Evolutionary conservation across 2,329 filamentous ascomycete species (phyloP).

Genomic region (Alternaria ethzedia): DNA sequence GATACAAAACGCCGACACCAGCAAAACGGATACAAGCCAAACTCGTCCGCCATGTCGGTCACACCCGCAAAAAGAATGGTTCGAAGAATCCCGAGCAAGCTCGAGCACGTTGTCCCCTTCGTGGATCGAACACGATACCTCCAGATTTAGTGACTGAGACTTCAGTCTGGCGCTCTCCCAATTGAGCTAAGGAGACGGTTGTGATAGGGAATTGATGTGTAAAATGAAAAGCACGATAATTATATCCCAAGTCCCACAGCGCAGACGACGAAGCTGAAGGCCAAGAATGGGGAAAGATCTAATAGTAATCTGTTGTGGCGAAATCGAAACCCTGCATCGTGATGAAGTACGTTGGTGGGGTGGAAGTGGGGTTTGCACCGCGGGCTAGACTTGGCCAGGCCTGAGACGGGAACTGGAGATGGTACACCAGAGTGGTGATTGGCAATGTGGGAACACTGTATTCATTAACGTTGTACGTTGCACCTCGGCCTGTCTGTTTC

Average conservation of each 20-base stretch:
- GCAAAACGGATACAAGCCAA: neutral
- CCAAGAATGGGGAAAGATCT: neutral
- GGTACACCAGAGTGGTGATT: neutral
- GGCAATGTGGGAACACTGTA: neutral
- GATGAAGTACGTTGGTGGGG: constrained; percentile 3
- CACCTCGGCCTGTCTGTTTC: neutral
- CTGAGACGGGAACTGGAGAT: neutral
- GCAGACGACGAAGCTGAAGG: rapidly evolving
- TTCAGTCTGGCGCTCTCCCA: constrained; percentile 29
- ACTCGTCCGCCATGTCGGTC: rapidly evolving
- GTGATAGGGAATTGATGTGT: constrained; percentile 9
- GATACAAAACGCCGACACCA: neutral
- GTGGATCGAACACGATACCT: constrained; percentile 27
- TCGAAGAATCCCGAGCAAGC: constrained; percentile 21
- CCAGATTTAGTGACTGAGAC: constrained; percentile 25
- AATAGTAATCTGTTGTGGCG: neutral
- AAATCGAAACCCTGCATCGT: neutral
- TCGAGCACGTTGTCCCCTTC: constrained; percentile 24
- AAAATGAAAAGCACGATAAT: rapidly evolving
- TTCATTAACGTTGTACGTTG: neutral
- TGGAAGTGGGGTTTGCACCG: constrained; percentile 2
- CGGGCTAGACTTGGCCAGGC: neutral
- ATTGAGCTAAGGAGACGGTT: constrained; percentile 27
- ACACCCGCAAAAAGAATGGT: constrained; percentile 8
- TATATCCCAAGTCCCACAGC: rapidly evolving